A percentile compares a stretch with the other conserved stretches of the same genome.
Conservation (phyloP, 208 protist species). For the Trypanosomatidae sp. region DNA sequence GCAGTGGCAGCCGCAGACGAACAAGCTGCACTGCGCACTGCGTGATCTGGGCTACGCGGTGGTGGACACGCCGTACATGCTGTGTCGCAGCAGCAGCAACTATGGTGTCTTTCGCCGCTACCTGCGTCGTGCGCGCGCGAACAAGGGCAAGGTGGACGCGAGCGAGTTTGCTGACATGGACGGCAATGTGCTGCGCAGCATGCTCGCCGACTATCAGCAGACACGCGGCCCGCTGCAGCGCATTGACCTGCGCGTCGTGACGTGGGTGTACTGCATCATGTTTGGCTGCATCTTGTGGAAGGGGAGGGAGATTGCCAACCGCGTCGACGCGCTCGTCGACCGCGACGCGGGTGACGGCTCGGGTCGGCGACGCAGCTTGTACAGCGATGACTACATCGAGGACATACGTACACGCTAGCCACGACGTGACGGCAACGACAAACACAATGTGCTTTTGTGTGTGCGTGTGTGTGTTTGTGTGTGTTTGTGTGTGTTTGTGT, state of each 20-base stretch:
- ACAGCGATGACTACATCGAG: slow-evolving; percentile 72
- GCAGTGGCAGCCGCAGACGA: slow-evolving; percentile 36
- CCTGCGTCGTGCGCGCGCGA: slow-evolving; percentile 52
- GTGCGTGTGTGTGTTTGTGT: not conserved
- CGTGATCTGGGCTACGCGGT: slow-evolving; percentile 54
- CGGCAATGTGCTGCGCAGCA: slow-evolving; percentile 65
- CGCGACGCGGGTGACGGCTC: slow-evolving; percentile 27
- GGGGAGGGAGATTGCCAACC: slow-evolving; percentile 33
- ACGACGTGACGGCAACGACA: not conserved
- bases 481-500: not conserved
- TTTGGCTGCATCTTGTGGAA: slow-evolving; percentile 65
- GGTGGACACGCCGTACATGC: slow-evolving; percentile 51
- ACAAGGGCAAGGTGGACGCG: slow-evolving; percentile 75
- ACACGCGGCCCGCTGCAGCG: slow-evolving; percentile 65
- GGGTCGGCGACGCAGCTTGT: slow-evolving; percentile 52
- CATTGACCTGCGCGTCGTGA: slow-evolving; percentile 74
- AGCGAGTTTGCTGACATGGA: slow-evolving; percentile 74
- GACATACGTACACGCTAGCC: slow-evolving; percentile 50
- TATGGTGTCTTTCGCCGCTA: slow-evolving; percentile 72
- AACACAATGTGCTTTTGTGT: not conserved
- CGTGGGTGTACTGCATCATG: slow-evolving; percentile 80
- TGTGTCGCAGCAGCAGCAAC: slow-evolving; percentile 59
- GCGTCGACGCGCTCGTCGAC: no score
- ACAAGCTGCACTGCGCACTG: slow-evolving; percentile 53
- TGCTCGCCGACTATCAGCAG: slow-evolving; percentile 49